phyloP scores from a whole-genome alignment of 352 stramenopile species.

The Plasmopara halstedii region DNA sequence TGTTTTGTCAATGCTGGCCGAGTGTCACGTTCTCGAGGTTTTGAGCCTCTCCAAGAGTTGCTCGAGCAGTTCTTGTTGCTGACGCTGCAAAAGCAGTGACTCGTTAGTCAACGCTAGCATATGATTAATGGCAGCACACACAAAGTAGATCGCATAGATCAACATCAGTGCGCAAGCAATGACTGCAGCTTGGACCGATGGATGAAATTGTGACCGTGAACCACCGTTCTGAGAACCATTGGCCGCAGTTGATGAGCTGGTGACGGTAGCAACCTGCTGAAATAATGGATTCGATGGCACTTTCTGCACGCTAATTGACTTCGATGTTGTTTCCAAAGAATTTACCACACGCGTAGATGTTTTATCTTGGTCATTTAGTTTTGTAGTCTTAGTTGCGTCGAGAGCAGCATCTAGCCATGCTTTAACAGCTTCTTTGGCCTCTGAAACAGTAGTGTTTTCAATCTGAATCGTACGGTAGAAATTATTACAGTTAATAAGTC shows the following conservation, averaged over 20 bases:
- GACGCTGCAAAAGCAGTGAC: conserved; percentile 41
- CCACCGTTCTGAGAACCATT: neutral
- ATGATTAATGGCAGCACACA: conserved; percentile 45
- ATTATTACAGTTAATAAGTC: neutral
- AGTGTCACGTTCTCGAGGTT: conserved; percentile 6
- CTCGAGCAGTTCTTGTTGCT: conserved; percentile 62
- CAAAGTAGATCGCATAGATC: conserved; percentile 60
- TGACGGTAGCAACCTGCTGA: neutral
- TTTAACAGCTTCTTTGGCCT: conserved; percentile 54
- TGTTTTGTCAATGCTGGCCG: too few species aligned
- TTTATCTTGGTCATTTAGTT: neutral
- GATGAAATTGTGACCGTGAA: conserved; percentile 7
- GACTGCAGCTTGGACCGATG: conserved; percentile 31
- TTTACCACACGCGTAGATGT: neutral
- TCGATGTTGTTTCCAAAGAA: neutral
- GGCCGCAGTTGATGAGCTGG: neutral
- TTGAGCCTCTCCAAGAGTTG: conserved; percentile 42
- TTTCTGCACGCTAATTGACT: neutral
- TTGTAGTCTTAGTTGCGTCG: conserved; percentile 8
- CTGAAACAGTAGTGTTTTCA: conserved; percentile 64
- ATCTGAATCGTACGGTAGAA: conserved; percentile 33
- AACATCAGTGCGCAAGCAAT: conserved; percentile 57
- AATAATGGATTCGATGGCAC: neutral
- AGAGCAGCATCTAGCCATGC: conserved; percentile 43
- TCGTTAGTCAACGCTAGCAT: conserved; percentile 56